These are phyloP conservation scores for Biancaea sappan DNA, from an alignment of 306 rosid species.

Conservation along the genomic window DNA sequence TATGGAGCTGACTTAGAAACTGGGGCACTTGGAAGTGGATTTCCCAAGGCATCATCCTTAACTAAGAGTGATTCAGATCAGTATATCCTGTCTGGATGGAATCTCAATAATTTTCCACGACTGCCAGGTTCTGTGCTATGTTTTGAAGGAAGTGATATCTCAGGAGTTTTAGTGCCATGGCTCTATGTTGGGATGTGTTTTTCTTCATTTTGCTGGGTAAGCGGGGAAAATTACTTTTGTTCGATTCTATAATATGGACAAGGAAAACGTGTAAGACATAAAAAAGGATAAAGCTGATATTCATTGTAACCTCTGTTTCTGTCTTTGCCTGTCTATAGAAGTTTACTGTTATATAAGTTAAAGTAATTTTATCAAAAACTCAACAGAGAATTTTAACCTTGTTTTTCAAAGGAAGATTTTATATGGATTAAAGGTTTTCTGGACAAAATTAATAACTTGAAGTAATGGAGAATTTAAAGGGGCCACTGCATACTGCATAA, in stretches of 20 bases:
- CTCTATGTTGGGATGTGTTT: constrained; percentile 98
- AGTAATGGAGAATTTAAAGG: neutral
- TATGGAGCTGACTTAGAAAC: constrained; percentile 98
- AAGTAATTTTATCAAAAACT: neutral
- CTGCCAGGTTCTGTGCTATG: constrained; percentile 84
- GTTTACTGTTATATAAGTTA: neutral
- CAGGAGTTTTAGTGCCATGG: constrained; percentile 99
- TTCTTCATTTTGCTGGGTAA: constrained; percentile 99
- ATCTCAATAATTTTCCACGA: constrained; percentile 85
- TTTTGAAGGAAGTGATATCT: constrained; percentile 89
- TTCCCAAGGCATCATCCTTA: constrained; percentile 70
- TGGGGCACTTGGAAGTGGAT: constrained; percentile 86
- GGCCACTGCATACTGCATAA: neutral
- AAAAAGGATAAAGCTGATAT: constrained; percentile 14
- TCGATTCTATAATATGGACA: neutral
- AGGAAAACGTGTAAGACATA: constrained; percentile 5
- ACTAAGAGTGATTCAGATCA: constrained; percentile 44
- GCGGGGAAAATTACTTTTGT: constrained; percentile 38
- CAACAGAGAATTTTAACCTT: neutral
- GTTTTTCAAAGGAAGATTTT: neutral
- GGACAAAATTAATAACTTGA: constrained; percentile 11
- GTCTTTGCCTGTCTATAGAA: neutral
- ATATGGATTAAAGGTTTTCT: neutral
- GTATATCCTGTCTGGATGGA: constrained; percentile 86
- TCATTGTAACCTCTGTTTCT: neutral